phyloP scores from a whole-genome alignment of 1,284 basidiomycete species.

The Cryptococcus sp. region DNA sequence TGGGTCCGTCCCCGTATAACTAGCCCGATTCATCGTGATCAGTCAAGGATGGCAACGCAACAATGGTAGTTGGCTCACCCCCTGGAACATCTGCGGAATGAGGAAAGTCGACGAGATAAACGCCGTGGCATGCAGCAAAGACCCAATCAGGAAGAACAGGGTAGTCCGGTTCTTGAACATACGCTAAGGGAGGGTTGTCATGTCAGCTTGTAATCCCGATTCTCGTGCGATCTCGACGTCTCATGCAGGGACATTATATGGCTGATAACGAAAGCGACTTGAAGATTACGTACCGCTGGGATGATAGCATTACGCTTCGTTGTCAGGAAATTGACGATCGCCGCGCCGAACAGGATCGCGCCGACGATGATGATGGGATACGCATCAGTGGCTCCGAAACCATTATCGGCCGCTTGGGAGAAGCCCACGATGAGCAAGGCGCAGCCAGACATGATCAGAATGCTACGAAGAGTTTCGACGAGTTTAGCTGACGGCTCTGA shows the following conservation, averaged over 20 bases:
- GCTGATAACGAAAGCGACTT: too few relatives aligned
- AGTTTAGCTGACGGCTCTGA: neutral
- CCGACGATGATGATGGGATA: conserved; percentile 76
- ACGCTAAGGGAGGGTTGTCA: neutral
- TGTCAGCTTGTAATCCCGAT: too few relatives aligned
- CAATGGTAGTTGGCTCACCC: neutral
- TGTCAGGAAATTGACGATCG: conserved; percentile 65
- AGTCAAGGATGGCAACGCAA: neutral
- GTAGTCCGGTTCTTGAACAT: conserved; percentile 46
- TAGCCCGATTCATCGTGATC: neutral
- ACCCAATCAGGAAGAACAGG: conserved; percentile 40
- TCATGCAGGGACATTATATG: too few relatives aligned
- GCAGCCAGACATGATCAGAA: conserved; percentile 70
- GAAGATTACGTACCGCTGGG: conserved; percentile 37
- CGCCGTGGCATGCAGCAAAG: conserved; percentile 38
- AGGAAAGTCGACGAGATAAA: conserved; percentile 38
- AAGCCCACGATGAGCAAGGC: conserved; percentile 78
- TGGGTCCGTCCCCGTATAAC: conserved; percentile 31
- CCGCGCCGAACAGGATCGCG: conserved; percentile 60
- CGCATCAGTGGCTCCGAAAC: conserved; percentile 58
- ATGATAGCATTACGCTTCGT: conserved; percentile 78
- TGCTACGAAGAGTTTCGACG: conserved; percentile 9
- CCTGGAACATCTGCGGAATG: conserved; percentile 42
- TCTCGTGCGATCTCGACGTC: too few relatives aligned
- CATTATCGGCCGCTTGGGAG: conserved; percentile 54